These are phyloP conservation scores for Ormosia emarginata DNA, from an alignment of 306 rosid species.

Conservation along the genomic window DNA sequence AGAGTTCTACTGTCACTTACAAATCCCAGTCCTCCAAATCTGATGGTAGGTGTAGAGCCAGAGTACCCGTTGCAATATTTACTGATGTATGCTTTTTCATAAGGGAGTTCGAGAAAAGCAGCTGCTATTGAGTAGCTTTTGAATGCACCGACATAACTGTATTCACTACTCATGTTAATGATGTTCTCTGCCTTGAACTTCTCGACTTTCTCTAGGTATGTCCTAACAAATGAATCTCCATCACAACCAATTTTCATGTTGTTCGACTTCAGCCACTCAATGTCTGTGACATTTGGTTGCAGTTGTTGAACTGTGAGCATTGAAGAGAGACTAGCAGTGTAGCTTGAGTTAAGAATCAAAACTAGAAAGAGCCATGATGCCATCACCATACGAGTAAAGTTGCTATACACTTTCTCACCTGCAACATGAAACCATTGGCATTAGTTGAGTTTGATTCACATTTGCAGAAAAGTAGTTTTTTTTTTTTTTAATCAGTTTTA, in stretches of 20 bases:
- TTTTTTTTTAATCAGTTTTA: background rate
- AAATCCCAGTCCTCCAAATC: conserved; percentile 77
- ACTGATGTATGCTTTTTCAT: conserved; percentile 46
- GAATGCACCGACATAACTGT: conserved; percentile 20
- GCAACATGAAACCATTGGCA: conserved; percentile 2
- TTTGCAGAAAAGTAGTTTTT: background rate
- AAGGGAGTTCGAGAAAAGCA: conserved; percentile 73
- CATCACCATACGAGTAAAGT: conserved; percentile 50
- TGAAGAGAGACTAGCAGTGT: conserved; percentile 74
- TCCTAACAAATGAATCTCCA: conserved; percentile 47
- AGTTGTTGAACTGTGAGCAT: conserved; percentile 56
- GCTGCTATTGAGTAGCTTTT: conserved; percentile 37
- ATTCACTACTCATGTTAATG: conserved; percentile 5
- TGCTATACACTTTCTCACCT: conserved; percentile 50
- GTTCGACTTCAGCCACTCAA: conserved; percentile 34
- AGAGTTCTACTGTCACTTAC: conserved; percentile 38
- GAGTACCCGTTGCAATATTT: conserved; percentile 44
- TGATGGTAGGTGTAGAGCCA: conserved; percentile 29
- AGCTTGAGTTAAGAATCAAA: conserved; percentile 52
- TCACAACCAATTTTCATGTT: conserved; percentile 54
- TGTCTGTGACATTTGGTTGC: conserved; percentile 31
- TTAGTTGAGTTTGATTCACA: background rate
- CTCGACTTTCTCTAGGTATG: conserved; percentile 39
- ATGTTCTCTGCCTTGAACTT: conserved; percentile 31
- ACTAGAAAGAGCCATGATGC: conserved; percentile 60